Evolutionary conservation across 176 grass and related monocot species (phyloP).

Genomic region (Alloteropsis semialata): DNA sequence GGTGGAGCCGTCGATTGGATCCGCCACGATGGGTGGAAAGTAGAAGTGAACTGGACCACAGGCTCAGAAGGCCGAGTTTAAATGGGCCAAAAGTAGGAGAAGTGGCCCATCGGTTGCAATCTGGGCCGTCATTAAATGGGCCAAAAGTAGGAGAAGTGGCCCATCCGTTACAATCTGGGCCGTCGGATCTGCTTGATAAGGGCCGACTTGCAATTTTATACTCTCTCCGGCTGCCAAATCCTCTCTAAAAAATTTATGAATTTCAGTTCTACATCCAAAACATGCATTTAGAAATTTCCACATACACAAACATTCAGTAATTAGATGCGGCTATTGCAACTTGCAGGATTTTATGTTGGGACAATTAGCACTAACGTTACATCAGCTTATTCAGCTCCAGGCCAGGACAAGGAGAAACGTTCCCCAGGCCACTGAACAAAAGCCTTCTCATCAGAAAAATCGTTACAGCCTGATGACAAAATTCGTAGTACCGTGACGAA

Average conservation of each 20-base stretch:
- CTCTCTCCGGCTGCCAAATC: too few species aligned
- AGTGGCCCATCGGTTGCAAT: neutral
- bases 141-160: slow-evolving; percentile 3
- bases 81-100: too few species aligned
- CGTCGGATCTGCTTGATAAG: neutral
- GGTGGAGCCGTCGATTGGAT: neutral
- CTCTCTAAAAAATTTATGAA: too few species aligned
- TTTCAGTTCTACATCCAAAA: neutral
- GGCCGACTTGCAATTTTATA: too few species aligned
- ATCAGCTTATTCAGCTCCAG: neutral
- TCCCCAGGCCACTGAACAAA: neutral
- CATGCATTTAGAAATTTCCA: neutral
- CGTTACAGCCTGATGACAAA: neutral
- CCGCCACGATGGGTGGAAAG: too few species aligned
- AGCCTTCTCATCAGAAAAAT: neutral
- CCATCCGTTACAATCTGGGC: neutral
- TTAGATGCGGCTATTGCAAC: neutral
- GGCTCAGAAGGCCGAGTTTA: too few species aligned
- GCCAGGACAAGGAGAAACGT: neutral
- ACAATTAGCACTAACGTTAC: neutral
- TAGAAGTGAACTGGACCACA: too few species aligned
- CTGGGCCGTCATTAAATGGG: neutral
- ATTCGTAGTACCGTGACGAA: neutral
- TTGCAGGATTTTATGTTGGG: neutral
- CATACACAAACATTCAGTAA: neutral